phyloP scores from a whole-genome alignment of 108 stramenopile species.

The Nitzschia inconspicua region DNA sequence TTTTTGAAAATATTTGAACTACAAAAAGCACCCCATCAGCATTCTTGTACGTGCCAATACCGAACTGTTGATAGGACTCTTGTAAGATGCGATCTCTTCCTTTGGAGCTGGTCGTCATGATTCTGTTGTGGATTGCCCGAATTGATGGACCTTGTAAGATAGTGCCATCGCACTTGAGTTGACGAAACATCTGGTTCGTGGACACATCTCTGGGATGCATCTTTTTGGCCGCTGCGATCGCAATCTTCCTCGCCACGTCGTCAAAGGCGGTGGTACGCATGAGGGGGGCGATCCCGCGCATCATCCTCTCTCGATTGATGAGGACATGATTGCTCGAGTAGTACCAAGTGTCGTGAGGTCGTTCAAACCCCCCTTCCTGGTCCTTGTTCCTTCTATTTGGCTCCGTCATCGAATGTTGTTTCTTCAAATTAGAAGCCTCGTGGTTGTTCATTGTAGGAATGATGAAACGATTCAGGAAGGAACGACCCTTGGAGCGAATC shows the following conservation, averaged over 20 bases:
- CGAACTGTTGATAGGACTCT: slow-evolving; percentile 8
- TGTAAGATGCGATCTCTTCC: slow-evolving; percentile 15
- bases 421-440: too few relatives aligned
- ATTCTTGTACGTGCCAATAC: slow-evolving; percentile 25
- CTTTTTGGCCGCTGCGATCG: slow-evolving; percentile 16
- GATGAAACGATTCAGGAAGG: too few relatives aligned
- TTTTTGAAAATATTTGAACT: slow-evolving; percentile 8
- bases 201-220: not conserved
- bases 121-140: slow-evolving; percentile 12
- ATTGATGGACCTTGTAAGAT: slow-evolving; percentile 11
- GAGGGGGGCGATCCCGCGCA: slow-evolving; percentile 17
- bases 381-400: too few relatives aligned
- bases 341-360: slow-evolving; percentile 18
- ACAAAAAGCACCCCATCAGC: not conserved
- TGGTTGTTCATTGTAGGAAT: too few relatives aligned
- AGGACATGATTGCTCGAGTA: slow-evolving; percentile 37
- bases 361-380: too few relatives aligned
- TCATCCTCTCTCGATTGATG: slow-evolving; percentile 34
- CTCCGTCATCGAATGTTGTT: too few relatives aligned
- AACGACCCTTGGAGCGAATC: too few relatives aligned
- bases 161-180: slow-evolving; percentile 4
- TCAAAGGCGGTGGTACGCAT: slow-evolving; percentile 23
- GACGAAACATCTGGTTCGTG: not conserved
- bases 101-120: not conserved
- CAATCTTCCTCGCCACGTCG: slow-evolving; percentile 31